Conservation (phyloP, 768 basidiomycete genomes). For the Phaeotremella fagi region DNA sequence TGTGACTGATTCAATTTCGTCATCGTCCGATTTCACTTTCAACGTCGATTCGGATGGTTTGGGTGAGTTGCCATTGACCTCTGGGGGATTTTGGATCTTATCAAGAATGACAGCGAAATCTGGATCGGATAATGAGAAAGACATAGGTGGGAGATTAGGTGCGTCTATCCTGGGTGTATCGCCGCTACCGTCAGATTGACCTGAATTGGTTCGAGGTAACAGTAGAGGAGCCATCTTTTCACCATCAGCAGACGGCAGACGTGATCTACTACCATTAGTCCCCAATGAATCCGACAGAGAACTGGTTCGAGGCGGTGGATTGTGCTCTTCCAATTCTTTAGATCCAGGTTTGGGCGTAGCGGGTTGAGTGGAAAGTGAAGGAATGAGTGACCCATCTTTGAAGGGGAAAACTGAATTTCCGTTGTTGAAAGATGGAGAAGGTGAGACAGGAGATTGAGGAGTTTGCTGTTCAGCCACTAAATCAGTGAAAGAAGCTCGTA, state of each 20-base stretch:
- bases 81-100: constrained; percentile 35
- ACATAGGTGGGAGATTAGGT: constrained; percentile 80
- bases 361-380: constrained; percentile 8
- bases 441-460: constrained; percentile 25
- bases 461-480: constrained; percentile 3
- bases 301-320: constrained; percentile 38
- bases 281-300: constrained; percentile 29
- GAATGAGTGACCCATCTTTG: constrained; percentile 6
- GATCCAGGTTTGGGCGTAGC: not conserved
- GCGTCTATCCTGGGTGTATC: constrained; percentile 59
- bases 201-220: not conserved
- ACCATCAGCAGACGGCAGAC: not conserved
- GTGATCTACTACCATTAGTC: constrained; percentile 1
- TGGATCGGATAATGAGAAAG: constrained; percentile 76
- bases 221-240: not conserved
- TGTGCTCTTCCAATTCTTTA: constrained; percentile 1
- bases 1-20: not conserved
- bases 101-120: constrained; percentile 59
- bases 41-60: not conserved
- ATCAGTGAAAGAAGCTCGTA: constrained; percentile 53
- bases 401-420: constrained; percentile 25
- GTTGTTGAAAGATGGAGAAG: constrained; percentile 12
- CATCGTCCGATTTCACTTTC: not conserved
- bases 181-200: not conserved
- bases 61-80: not conserved